phyloP scores from a whole-genome alignment of 768 basidiomycete genomes.

The Thelephora ganbajun region DNA sequence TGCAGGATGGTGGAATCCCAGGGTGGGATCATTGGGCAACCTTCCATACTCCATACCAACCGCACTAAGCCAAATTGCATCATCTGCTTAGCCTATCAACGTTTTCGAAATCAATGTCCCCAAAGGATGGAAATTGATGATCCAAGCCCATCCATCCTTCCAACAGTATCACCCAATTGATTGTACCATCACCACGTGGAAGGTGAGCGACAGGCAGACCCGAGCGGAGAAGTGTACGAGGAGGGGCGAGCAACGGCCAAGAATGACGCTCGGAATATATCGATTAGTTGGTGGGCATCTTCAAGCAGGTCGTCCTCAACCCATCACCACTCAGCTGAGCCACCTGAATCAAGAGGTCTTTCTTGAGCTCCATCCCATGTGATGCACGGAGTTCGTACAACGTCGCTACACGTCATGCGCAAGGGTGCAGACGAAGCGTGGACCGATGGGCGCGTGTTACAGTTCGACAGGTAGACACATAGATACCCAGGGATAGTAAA shows the following conservation, averaged over 20 bases:
- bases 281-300: constrained; percentile 45
- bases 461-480: not conserved
- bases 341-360: constrained; percentile 56
- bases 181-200: too few relatives aligned
- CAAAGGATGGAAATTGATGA: too few relatives aligned
- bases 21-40: too few relatives aligned
- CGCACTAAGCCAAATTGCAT: too few relatives aligned
- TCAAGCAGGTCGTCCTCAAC: constrained; percentile 59
- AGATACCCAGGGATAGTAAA: too few relatives aligned
- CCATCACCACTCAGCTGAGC: constrained; percentile 85
- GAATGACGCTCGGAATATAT: not conserved
- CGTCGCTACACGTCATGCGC: constrained; percentile 50
- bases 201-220: not conserved
- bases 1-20: too few relatives aligned
- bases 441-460: not conserved
- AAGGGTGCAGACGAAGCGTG: not conserved
- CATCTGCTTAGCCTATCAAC: too few relatives aligned
- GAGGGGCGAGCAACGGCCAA: not conserved
- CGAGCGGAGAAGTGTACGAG: not conserved
- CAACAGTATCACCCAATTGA: too few relatives aligned
- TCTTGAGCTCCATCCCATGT: constrained; percentile 63
- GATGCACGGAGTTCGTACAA: constrained; percentile 71
- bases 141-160: too few relatives aligned
- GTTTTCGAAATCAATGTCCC: too few relatives aligned
- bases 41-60: too few relatives aligned